Evolutionary conservation across 2,329 filamentous ascomycete species (phyloP).

Genomic region (Cylindrodendrum hubeiense): DNA sequence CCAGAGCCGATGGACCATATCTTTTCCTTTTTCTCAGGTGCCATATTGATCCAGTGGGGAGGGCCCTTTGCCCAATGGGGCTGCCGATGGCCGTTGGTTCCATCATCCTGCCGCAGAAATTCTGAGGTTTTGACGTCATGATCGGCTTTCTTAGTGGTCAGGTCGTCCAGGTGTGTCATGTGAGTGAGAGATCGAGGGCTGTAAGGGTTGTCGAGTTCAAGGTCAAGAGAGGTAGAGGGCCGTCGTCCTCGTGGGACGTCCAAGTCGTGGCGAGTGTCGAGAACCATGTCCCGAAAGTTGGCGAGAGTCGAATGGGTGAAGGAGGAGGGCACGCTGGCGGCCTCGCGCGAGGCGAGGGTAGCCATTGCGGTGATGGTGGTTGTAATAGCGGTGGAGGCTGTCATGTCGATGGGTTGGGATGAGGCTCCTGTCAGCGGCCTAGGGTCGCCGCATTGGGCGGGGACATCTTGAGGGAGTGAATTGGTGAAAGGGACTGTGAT

Average conservation of each 20-base stretch:
- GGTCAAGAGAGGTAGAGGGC: conserved; percentile 51
- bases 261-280: conserved; percentile 50
- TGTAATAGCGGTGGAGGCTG: conserved; percentile 48
- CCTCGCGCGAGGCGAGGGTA: conserved; percentile 44
- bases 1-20: conserved; percentile 73
- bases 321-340: conserved; percentile 48
- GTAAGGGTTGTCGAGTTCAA: conserved; percentile 43
- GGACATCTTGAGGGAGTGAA: conserved; percentile 49
- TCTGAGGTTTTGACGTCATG: conserved; percentile 29
- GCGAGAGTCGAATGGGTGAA: conserved; percentile 48
- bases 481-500: conserved; percentile 26
- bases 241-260: conserved; percentile 46
- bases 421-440: conserved; percentile 53
- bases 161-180: conserved; percentile 46
- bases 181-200: conserved; percentile 42
- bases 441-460: conserved; percentile 50
- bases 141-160: conserved; percentile 36
- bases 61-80: conserved; percentile 52
- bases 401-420: conserved; percentile 48
- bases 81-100: conserved; percentile 32
- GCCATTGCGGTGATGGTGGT: conserved; percentile 49
- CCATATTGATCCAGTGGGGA: conserved; percentile 58
- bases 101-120: conserved; percentile 31
- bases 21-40: conserved; percentile 71
- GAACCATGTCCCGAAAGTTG: conserved; percentile 52